Conservation (phyloP, 1,284 basidiomycete species). For the Papiliotrema terrestris region DNA sequence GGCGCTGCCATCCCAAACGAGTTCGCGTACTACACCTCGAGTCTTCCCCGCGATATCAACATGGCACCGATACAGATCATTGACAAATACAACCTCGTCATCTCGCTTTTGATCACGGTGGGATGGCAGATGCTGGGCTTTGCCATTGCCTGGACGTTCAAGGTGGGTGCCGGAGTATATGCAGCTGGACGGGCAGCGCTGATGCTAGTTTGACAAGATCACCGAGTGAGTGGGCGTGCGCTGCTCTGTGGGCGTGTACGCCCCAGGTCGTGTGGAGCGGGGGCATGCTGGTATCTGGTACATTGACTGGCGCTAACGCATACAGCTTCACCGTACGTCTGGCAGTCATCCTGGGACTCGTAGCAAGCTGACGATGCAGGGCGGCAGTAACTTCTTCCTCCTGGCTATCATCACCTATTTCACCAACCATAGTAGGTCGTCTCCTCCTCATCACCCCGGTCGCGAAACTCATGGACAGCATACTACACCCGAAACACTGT, state of each 20-base stretch:
- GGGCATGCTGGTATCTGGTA: too few species aligned
- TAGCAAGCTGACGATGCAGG: constrained; percentile 8
- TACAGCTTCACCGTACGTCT: constrained; percentile 21
- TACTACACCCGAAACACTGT: constrained; percentile 52
- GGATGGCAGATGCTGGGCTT: constrained; percentile 66
- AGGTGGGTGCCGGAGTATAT: constrained; percentile 32
- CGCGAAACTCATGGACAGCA: constrained; percentile 21
- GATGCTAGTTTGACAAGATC: constrained; percentile 63
- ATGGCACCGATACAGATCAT: constrained; percentile 46
- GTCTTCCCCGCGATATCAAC: too few species aligned
- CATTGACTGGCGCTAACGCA: not conserved
- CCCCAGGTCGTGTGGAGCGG: too few species aligned
- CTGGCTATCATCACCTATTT: constrained; percentile 46
- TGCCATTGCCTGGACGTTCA: constrained; percentile 63
- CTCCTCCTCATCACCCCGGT: not conserved
- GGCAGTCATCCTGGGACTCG: not conserved
- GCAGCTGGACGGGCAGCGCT: not conserved
- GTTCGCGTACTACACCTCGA: too few species aligned
- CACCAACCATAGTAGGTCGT: constrained; percentile 34
- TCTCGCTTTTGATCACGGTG: constrained; percentile 64
- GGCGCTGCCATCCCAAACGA: too few species aligned
- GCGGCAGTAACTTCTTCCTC: constrained; percentile 66
- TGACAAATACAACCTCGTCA: constrained; percentile 63
- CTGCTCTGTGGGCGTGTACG: not conserved
- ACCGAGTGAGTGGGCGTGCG: constrained; percentile 50